Base-by-base conservation (phyloP, 495 filamentous ascomycete genomes). In the Aspergillus coremiiformis region DNA sequence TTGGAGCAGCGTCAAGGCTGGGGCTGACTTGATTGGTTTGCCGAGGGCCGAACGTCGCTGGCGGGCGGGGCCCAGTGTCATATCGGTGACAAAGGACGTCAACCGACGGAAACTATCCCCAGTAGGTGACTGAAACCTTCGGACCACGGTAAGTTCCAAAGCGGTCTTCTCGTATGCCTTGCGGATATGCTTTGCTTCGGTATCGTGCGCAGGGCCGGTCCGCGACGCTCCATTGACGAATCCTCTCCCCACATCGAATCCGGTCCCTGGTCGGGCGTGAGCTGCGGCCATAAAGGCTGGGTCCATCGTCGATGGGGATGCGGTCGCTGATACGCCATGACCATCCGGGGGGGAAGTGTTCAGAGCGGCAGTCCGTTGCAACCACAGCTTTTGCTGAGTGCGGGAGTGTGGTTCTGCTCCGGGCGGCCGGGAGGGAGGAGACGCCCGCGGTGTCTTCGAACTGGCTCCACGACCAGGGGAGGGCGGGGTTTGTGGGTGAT, bases 321-420 rank as follows among this genome's bases (percentile, higher is more conserved):
- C 59, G 23, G 59, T 53, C 4, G 63, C 44, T 3, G 67, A 51
- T 6, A 60, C 56, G 17, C 70, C 69, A 64, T 75, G 71, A 11
- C 54, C 57, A 50, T 74, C 73, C 2, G 73, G 73, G n/a, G 73
- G 71, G 11, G 73, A 76, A 30, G 71, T 72, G 32, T 74, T 76
- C 15, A 76, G 50, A 23, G 73, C 63, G 39, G 73, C 73, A 3
- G 73, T 76, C 10, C 73, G 73, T 44, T 76, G 73, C 39, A 76
- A 63, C 73, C 73, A 76, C 0, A 76, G 66, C 53, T 76, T 76
- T 57, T 74, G 73, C 47, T 76, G 70, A 2, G 73, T 76, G 45
- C 73, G 69, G 10, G 73, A 76, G 14, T 61, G 68, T 12, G 68
- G 63, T 24, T 73, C 70, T 7, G 63, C 56, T 14, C 68, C 68